A percentile compares a stretch with the other conserved stretches of the same genome.
These are phyloP conservation scores for Mycena leptocephala DNA, from an alignment of 768 basidiomycete genomes.

Conservation along the genomic window DNA sequence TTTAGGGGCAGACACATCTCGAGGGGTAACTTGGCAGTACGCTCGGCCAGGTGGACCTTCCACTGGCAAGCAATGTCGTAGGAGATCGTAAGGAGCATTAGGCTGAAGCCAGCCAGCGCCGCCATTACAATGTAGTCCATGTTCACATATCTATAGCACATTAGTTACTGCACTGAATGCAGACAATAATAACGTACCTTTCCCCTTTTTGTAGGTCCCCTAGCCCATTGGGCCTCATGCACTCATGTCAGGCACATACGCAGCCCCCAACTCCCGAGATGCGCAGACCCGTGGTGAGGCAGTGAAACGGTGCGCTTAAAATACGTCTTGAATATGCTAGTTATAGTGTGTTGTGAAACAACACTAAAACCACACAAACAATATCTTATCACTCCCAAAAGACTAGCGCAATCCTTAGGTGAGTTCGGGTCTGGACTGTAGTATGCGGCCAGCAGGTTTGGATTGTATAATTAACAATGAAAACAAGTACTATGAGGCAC, in stretches of 20 bases:
- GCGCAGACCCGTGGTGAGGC: slow-evolving; percentile 15
- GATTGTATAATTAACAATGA: no score
- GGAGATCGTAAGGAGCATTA: neutral
- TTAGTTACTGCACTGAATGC: no score
- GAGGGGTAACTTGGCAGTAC: neutral
- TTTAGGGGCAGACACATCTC: neutral
- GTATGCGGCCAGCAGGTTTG: no score
- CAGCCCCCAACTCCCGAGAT: slow-evolving; percentile 25
- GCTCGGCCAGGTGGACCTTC: neutral
- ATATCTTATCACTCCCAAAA: no score
- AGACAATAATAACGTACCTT: no score
- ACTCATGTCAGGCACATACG: slow-evolving; percentile 37
- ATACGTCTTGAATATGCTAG: no score
- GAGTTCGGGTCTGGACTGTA: no score
- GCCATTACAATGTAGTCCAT: slow-evolving; percentile 3
- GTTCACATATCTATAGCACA: slow-evolving; percentile 37
- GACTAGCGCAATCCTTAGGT: no score
- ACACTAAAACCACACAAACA: no score
- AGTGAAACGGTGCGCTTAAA: no score
- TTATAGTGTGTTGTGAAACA: no score
- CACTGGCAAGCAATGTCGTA: slow-evolving; percentile 15
- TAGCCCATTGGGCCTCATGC: slow-evolving; percentile 17
- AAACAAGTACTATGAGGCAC: no score
- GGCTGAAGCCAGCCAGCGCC: neutral
- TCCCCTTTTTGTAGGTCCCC: slow-evolving; percentile 43